Conservation (phyloP, 2,329 filamentous ascomycete genomes). For the Aspergillus terreus region DNA sequence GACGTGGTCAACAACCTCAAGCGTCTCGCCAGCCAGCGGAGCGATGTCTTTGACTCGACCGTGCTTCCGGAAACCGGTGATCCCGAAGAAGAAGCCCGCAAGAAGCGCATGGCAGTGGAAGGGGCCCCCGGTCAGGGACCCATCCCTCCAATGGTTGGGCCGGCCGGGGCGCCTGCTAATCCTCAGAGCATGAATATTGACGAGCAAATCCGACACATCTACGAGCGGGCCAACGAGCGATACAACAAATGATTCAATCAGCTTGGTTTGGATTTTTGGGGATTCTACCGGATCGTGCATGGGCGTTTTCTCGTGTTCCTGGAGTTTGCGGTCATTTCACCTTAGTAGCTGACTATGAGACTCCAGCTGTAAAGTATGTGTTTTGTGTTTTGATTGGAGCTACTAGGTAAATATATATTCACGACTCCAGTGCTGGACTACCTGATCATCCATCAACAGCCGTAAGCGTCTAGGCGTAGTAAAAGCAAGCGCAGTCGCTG, state of each 20-base stretch:
- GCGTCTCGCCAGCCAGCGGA: conserved; percentile 83
- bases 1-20: conserved; percentile 95
- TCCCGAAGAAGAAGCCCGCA: conserved; percentile 68
- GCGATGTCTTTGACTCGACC: conserved; percentile 73
- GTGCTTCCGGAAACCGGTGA: conserved; percentile 54
- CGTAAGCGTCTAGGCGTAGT: no score
- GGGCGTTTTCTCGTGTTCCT: no score
- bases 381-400: no score
- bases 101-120: conserved; percentile 66
- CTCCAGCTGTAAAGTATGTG: no score
- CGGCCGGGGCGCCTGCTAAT: conserved; percentile 26
- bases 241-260: conserved; percentile 1
- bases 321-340: no score
- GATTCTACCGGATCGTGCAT: no score
- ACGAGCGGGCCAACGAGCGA: conserved; percentile 50
- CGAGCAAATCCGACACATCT: conserved; percentile 73
- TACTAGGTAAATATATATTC: no score
- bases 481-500: no score
- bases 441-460: no score
- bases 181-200: conserved; percentile 65
- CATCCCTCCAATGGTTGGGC: conserved; percentile 27
- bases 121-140: conserved; percentile 21
- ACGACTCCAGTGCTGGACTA: no score
- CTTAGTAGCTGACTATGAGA: no score
- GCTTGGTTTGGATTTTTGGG: no score